Evolutionary conservation across 805 yeast species (phyloP).

Genomic region (Ascoidea tarda): DNA sequence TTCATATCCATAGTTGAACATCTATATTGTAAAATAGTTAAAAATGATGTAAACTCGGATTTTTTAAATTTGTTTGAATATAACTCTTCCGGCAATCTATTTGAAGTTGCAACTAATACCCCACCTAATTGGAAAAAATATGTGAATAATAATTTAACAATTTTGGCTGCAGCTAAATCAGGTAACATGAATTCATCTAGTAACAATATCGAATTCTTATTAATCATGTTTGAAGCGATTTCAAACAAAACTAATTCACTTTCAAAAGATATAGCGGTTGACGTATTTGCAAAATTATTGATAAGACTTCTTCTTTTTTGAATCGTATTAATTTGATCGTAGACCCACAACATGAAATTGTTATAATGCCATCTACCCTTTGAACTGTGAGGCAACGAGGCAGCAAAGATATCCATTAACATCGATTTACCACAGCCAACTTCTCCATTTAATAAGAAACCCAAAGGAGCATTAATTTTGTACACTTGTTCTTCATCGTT

Average conservation of each 20-base stretch:
- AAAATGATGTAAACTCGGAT: slow-evolving; percentile 41
- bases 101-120: slow-evolving; percentile 60
- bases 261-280: slow-evolving; percentile 19
- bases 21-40: slow-evolving; percentile 38
- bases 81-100: slow-evolving; percentile 57
- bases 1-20: slow-evolving; percentile 53
- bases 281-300: slow-evolving; percentile 8
- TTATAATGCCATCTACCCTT: slow-evolving; percentile 63
- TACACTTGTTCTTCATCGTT: slow-evolving; percentile 48
- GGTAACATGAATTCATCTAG: slow-evolving; percentile 70
- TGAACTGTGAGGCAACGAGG: slow-evolving; percentile 43
- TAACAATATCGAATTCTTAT: slow-evolving; percentile 40
- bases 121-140: slow-evolving; percentile 65
- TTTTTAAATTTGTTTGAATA: slow-evolving; percentile 53
- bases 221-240: slow-evolving; percentile 50
- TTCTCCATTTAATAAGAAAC: slow-evolving; percentile 47
- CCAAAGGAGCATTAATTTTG: slow-evolving; percentile 30
- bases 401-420: slow-evolving; percentile 61
- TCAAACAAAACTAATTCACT: slow-evolving; percentile 54
- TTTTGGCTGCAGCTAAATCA: slow-evolving; percentile 61
- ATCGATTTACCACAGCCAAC: slow-evolving; percentile 68
- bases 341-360: slow-evolving; percentile 57
- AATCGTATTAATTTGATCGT: slow-evolving; percentile 42
- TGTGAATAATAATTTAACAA: slow-evolving; percentile 48
- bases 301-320: slow-evolving; percentile 27